These are phyloP conservation scores for Botrytis elliptica DNA, from an alignment of 2,329 filamentous ascomycete genomes.

Conservation along the genomic window DNA sequence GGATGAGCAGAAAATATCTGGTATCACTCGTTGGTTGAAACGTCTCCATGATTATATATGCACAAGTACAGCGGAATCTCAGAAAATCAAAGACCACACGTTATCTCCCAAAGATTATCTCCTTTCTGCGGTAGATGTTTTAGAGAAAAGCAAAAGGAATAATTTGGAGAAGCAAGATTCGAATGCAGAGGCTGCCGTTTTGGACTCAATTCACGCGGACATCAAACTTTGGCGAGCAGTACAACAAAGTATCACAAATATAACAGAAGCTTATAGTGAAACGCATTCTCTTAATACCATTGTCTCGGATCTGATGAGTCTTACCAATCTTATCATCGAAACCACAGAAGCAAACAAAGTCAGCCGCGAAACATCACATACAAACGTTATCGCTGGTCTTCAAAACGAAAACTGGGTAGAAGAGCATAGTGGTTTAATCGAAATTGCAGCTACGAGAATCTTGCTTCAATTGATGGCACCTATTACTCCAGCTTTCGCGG, in stretches of 20 bases:
- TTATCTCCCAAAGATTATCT: constrained; percentile 1
- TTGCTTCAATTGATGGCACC: constrained; percentile 75
- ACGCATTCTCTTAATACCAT: constrained; percentile 80
- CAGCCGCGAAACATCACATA: constrained; percentile 23
- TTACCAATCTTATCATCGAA: constrained; percentile 68
- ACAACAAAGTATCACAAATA: constrained; percentile 64
- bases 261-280: constrained; percentile 66
- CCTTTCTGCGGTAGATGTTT: background rate
- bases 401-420: background rate
- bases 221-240: constrained; percentile 59
- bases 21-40: constrained; percentile 77
- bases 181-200: constrained; percentile 31
- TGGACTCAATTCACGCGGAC: constrained; percentile 18
- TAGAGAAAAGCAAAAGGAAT: background rate
- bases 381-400: too few species aligned
- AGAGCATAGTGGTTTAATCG: constrained; percentile 38
- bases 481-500: constrained; percentile 75
- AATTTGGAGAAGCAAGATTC: background rate
- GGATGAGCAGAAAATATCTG: constrained; percentile 80
- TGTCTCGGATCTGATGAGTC: constrained; percentile 76
- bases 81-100: background rate
- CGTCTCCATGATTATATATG: constrained; percentile 48
- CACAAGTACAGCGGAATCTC: background rate
- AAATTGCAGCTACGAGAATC: constrained; percentile 36
- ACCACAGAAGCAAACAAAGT: constrained; percentile 28